A percentile compares a stretch with the other conserved stretches of the same genome.
Conservation (phyloP, 306 rosid species). For the Dicorynia guianensis region DNA sequence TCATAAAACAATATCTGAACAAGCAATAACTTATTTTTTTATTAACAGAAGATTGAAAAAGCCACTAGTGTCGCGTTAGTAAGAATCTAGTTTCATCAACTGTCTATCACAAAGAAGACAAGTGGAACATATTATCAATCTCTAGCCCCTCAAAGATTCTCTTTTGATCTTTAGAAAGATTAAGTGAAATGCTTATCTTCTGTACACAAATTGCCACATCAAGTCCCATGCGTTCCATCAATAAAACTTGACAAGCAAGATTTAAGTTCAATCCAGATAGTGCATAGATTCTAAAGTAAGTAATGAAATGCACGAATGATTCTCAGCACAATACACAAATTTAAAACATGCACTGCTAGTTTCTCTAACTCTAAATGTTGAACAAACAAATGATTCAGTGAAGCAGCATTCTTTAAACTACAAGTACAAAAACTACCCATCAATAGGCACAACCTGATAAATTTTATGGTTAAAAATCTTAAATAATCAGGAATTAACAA, state of each 20-base stretch:
- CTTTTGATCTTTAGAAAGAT: background rate
- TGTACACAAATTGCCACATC: constrained; percentile 10
- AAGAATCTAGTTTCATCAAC: constrained; percentile 3
- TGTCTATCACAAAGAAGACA: background rate
- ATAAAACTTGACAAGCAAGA: constrained; percentile 7
- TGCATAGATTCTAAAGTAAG: background rate
- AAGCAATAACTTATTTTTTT: background rate
- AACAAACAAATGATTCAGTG: background rate
- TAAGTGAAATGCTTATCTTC: background rate
- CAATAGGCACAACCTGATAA: background rate
- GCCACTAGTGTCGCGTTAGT: background rate
- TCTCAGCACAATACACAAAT: constrained; percentile 18
- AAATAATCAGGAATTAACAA: background rate
- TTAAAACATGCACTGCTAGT: background rate
- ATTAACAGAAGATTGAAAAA: background rate
- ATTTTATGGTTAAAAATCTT: background rate
- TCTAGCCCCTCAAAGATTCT: constrained; percentile 3
- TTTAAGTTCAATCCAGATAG: constrained; percentile 4
- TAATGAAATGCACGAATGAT: background rate
- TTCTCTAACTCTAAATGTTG: background rate
- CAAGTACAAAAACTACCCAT: constrained; percentile 2
- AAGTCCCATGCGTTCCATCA: background rate
- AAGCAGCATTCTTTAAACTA: background rate
- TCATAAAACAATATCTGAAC: background rate
- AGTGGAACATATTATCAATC: background rate